Percentiles rank a stretch among this genome's conserved stretches.
Conservation (phyloP, 2,329 filamentous ascomycete genomes). For the Amauroascus niger region DNA sequence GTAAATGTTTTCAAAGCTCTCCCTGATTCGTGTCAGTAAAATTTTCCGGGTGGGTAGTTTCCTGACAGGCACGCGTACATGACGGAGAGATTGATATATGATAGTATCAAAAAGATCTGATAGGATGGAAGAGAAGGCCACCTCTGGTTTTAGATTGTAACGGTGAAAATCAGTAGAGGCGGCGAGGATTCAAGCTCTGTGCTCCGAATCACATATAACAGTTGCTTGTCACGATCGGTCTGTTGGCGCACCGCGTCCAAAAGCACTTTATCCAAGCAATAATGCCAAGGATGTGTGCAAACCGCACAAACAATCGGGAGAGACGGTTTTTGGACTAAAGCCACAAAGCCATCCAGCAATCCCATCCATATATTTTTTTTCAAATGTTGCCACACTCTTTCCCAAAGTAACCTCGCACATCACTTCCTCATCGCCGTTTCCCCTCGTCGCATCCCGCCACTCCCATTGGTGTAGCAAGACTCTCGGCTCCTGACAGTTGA, state of each 20-base stretch:
- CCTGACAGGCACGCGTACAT: conserved; percentile 11
- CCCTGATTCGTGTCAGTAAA: conserved; percentile 40
- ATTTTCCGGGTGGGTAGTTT: not conserved
- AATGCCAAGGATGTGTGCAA: too few relatives aligned
- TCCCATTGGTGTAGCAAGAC: too few relatives aligned
- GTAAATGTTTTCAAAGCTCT: conserved; percentile 96
- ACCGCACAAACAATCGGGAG: too few relatives aligned
- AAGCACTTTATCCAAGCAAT: conserved; percentile 14
- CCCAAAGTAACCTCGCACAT: too few relatives aligned
- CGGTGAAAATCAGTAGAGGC: not conserved
- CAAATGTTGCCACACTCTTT: too few relatives aligned
- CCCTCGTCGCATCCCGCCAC: too few relatives aligned
- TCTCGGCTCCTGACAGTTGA: too few relatives aligned
- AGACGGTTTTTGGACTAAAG: too few relatives aligned
- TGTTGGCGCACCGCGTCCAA: conserved; percentile 6
- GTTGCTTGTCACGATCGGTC: not conserved
- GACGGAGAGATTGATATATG: conserved; percentile 2
- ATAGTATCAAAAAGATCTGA: not conserved
- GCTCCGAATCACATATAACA: not conserved
- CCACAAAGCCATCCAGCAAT: too few relatives aligned
- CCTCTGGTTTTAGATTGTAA: not conserved
- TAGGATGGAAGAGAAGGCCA: not conserved
- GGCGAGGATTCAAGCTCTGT: not conserved
- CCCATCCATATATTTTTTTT: too few relatives aligned
- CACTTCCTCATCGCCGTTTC: too few relatives aligned